These are phyloP conservation scores for Neotropicomus parvogracilis DNA, from an alignment of 1,284 basidiomycete genomes.

Conservation along the genomic window DNA sequence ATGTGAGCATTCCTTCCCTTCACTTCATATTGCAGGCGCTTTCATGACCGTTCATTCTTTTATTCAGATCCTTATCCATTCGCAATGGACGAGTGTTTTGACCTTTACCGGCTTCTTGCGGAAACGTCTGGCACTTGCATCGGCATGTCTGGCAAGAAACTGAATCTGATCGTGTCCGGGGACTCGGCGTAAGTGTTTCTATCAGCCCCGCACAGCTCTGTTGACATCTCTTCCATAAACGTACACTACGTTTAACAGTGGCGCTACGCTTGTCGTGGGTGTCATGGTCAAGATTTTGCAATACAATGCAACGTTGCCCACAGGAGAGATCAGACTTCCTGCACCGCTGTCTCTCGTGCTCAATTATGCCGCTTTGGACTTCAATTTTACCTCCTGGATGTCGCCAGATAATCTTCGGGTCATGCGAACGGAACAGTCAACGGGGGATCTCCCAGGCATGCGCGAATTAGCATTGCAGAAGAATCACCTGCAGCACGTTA, in stretches of 20 bases:
- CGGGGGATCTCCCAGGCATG: conserved; percentile 65
- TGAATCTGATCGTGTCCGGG: conserved; percentile 78
- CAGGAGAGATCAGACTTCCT: conserved; percentile 38
- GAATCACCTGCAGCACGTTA: conserved; percentile 83
- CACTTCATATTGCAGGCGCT: conserved; percentile 1
- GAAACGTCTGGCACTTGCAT: conserved; percentile 79
- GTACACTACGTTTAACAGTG: conserved; percentile 45
- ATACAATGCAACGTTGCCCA: conserved; percentile 43
- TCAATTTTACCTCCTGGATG: conserved; percentile 99
- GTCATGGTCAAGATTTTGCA: conserved; percentile 85
- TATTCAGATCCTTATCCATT: conserved; percentile 86
- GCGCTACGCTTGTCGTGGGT: conserved; percentile 80
- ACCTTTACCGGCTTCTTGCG: conserved; percentile 79
- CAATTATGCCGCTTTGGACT: conserved; percentile 82
- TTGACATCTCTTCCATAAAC: conserved; percentile 12
- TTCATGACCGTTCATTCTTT: conserved; percentile 3
- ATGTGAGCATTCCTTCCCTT: conserved; percentile 49
- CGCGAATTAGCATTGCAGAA: conserved; percentile 69
- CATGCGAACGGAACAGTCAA: conserved; percentile 78
- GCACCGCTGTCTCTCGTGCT: conserved; percentile 81
- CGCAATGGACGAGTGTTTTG: conserved; percentile 92
- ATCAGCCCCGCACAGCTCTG: conserved; percentile 5
- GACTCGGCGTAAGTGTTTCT: conserved; percentile 79
- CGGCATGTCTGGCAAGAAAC: conserved; percentile 77
- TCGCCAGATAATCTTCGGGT: conserved; percentile 81